Conservation (phyloP, 352 stramenopile genomes). For the Globisporangium spinosum region DNA sequence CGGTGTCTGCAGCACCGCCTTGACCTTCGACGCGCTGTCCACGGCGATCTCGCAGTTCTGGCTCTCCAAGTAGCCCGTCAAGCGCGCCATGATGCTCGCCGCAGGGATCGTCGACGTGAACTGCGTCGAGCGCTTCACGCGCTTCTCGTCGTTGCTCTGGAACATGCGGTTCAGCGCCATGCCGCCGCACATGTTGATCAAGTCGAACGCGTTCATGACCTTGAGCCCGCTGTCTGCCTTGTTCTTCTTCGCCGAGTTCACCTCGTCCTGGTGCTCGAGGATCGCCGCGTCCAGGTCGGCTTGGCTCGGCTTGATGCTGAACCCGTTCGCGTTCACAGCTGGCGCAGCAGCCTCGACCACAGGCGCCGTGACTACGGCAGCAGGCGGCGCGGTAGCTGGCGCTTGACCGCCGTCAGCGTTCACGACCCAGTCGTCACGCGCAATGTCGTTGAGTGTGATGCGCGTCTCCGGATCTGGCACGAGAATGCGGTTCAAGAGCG, state of each 20-base stretch:
- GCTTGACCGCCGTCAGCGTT: slow-evolving; percentile 33
- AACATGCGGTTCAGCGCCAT: slow-evolving; percentile 91
- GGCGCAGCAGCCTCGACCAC: slow-evolving; percentile 15
- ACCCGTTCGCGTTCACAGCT: slow-evolving; percentile 6
- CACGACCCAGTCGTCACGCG: slow-evolving; percentile 88
- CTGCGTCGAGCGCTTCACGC: slow-evolving; percentile 81
- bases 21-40: slow-evolving; percentile 79
- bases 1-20: slow-evolving; percentile 78
- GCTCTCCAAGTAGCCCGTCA: slow-evolving; percentile 75
- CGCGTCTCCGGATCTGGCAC: slow-evolving; percentile 90
- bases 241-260: slow-evolving; percentile 64
- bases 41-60: slow-evolving; percentile 78
- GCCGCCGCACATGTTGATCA: slow-evolving; percentile 92
- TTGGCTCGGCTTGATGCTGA: slow-evolving; percentile 70
- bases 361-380: slow-evolving; percentile 1
- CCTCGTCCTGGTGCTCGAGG: slow-evolving; percentile 73
- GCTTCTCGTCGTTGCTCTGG: slow-evolving; percentile 84
- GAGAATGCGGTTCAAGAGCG: slow-evolving; percentile 91
- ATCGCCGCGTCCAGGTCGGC: slow-evolving; percentile 82
- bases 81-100: slow-evolving; percentile 68
- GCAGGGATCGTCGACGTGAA: slow-evolving; percentile 84
- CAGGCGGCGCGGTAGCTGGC: not conserved
- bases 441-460: slow-evolving; percentile 86
- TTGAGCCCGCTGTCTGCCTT: slow-evolving; percentile 67
- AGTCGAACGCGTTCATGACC: slow-evolving; percentile 90